Evolutionary conservation across 1,139 yeast genomes (phyloP), one percentile per base, ranked within the genome.

Genomic region (Debaryomyces subglobosus): DNA sequence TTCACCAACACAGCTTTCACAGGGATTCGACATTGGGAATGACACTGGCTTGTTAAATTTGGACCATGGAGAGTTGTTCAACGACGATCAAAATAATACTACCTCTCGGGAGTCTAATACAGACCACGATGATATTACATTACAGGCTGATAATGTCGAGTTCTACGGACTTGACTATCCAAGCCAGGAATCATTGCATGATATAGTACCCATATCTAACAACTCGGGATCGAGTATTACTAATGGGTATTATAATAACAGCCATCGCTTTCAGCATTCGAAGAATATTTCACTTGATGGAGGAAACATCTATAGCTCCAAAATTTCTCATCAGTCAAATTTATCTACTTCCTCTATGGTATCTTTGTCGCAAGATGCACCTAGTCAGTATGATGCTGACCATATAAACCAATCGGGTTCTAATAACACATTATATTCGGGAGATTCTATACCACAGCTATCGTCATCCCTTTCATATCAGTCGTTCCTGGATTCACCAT

Each of bases 1-100:
- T 61, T 72, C 78, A 35, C 80, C 79, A 18, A 63, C 72, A 33
- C 75, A 64, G 61, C 62, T 67, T 55, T 60, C 71, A 8, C 76
- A 72, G 54, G 72, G 68, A 35, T 65, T 69, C 49, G 72, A 72
- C 37, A 32, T 48, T 38, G 52, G 53, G 30, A 53, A 49, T 36
- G 54, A 56, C 34, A 15, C 43, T 3, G 43, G 43, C 3, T 20
- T 39, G 27, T 30, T 39, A 15, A 16, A 39, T 39, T 29, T 30
- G 20, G 34, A 39, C 18, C 35, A 30, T 15, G 36, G 13, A 4
- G 34, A 29, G 16, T 18, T 39, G 24, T 30, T 39, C 27, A 30
- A 29, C 8, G 43, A 30, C 27, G 43, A 39, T 8, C 43, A 39
- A 32, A 16, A 29, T 12, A 18, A 32, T 25, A 23, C 23, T 13